Conservation (phyloP, 2,329 filamentous ascomycete species). For the Botrytis elliptica region DNA sequence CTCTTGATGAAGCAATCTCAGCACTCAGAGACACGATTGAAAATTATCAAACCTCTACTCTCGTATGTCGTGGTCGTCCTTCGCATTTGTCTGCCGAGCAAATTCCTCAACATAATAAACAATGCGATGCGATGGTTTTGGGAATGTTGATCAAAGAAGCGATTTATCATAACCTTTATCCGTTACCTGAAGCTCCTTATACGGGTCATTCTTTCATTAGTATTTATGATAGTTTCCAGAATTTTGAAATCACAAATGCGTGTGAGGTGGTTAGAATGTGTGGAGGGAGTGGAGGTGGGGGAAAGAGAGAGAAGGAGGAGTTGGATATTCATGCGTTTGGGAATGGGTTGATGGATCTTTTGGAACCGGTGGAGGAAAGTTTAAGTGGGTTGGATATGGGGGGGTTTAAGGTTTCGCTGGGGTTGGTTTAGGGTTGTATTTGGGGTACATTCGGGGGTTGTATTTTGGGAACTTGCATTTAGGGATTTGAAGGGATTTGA, state of each 20-base stretch:
- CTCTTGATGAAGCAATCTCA: neutral
- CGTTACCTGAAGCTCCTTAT: constrained; percentile 10
- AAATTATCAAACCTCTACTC: neutral
- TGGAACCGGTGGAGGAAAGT: neutral
- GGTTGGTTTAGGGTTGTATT: neutral
- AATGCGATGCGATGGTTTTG: constrained; percentile 15
- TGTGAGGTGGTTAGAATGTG: neutral
- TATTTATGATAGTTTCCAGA: constrained; percentile 3
- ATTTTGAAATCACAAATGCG: constrained; percentile 2
- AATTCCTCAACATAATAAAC: constrained; percentile 1
- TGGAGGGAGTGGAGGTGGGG: neutral
- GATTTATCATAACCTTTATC: constrained; percentile 1
- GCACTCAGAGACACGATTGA: constrained; percentile 11
- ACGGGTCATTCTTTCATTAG: neutral
- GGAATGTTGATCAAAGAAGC: constrained; percentile 13
- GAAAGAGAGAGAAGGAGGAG: neutral
- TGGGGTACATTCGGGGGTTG: neutral
- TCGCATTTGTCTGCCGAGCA: neutral
- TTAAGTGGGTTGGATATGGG: neutral
- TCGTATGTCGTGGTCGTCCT: neutral
- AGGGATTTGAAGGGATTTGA: neutral
- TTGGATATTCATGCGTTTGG: neutral
- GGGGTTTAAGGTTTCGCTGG: constrained; percentile 5
- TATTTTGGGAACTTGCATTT: neutral
- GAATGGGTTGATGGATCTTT: neutral